phyloP scores from a whole-genome alignment of 331 rosid species.

The Phaseolus coccineus region DNA sequence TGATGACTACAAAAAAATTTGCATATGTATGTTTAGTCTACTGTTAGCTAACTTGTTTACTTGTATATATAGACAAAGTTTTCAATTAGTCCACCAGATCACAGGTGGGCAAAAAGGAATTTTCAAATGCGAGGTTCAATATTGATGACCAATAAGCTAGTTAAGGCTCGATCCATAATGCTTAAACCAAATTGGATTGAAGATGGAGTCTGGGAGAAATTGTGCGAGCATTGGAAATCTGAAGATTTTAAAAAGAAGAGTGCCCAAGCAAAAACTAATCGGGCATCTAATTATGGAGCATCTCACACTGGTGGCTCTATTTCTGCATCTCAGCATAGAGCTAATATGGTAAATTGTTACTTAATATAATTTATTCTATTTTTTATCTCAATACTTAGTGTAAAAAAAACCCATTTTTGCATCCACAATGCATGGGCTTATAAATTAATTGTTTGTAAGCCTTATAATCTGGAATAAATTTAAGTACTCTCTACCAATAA shows the following conservation, averaged over 20 bases:
- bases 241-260: conserved; percentile 1
- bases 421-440: too few relatives aligned
- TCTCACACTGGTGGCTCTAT: conserved; percentile 23
- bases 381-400: background rate
- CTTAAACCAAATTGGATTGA: background rate
- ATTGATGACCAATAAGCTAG: background rate
- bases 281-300: background rate
- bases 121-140: background rate
- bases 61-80: background rate
- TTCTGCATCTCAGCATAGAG: conserved; percentile 9
- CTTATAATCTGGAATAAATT: too few relatives aligned
- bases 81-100: conserved; percentile 1
- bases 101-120: background rate
- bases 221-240: background rate
- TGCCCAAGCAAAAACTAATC: background rate
- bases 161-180: background rate
- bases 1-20: background rate
- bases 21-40: background rate
- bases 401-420: background rate
- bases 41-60: background rate
- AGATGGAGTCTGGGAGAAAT: background rate
- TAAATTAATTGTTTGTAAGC: too few relatives aligned
- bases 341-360: conserved; percentile 4
- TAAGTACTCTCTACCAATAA: too few relatives aligned
- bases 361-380: background rate